Evolutionary conservation across 257 asterid species (phyloP), one percentile per base, ranked within the genome.

Genomic region (Primulina huaijiensis): DNA sequence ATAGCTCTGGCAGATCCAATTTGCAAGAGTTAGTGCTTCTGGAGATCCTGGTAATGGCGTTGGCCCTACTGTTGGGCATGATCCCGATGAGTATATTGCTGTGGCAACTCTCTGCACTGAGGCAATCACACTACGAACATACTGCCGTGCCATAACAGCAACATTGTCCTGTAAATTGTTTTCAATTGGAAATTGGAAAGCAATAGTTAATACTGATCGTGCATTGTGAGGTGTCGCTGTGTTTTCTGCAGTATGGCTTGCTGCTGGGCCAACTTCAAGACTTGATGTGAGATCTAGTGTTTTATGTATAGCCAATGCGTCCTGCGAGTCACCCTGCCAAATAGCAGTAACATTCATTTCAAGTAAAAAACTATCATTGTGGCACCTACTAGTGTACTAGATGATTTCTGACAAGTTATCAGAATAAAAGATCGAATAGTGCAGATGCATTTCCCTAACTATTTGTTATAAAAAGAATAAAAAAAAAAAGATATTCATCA

Each of bases 1-100:
- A 73, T 88, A 88, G 89, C 99, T 91, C 78, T 86, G 97, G 82
- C 93, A 91, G 74, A 94, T 89, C 99, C 99, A 94, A 62, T 85
- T 91, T 19, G 97, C 95, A 8, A 94, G 86, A 1, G 99, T 92
- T 0, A 86, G 80, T 66, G 97, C 99, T 83, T 91, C 97, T 0
- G 99, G 97, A 62, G 96, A 94, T 73, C 85, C 84, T 1, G 90
- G 87, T 62, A 92, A 81, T 25, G 83, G 83, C 76, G 80, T 91
- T 12, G 89, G 80, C 3, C 90, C 88, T 0, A 77, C 61, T 1
- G 85, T 35, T 58, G 97, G 89, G 74, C 84, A 71, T 65, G 76
- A 65, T 70, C 92, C 90, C 0, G 96, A 77, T 0, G 97, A 97
- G 56, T 97, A 83, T 70, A 94, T 86, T 65, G 97, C 97, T 84